Base-by-base conservation (phyloP, 2,329 filamentous ascomycete species). In the Parafenestella ontariensis region DNA sequence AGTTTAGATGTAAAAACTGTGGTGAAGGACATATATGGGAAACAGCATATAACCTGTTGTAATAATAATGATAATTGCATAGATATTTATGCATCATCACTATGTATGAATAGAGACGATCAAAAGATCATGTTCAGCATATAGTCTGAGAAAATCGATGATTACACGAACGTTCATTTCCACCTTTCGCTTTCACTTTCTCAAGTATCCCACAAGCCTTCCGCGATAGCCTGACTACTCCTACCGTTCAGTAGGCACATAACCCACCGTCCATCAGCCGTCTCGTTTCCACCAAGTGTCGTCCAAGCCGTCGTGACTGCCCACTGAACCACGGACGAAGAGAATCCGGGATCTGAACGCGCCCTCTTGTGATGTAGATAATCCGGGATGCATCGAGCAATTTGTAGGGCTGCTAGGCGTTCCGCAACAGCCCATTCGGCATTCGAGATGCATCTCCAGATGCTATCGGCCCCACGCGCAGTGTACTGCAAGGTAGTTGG, bases 261-360 rank as follows among this genome's bases (percentile, higher is more conserved):
- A 36, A 63, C 40, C 55, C 57, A 64, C 15, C 44, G 58, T 23
- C 53, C 64, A 13, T 65, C 60, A 0, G 21, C 34, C 5, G 62
- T 65, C 4, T 58, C 55, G 37, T 58, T 49, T 4, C 56, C 54
- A 18, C 46, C 37, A 15, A 72, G 47, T 24, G 52, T 58, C 20
- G 41, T 55, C 56, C 59, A 62, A 1, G 65, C 62, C 3, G 62
- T 68, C 18, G 54, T 56, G 31, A 59, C 39, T 28, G 64, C 63
- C 66, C 62, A 69, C 23, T 68, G 62, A 13, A 66, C 55, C 7
- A 67, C 44, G 1, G 66, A 54, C 13, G 62, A 64, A 23, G 50
- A 33, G 33, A 52, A 55, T 4, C 52, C 39, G 2, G 18, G 49
- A 5, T 49, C 47, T 45, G 46, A 31, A 42, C 34, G 24, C 48